Conservation (phyloP, 495 filamentous ascomycete genomes). For the Neurospora discreta region DNA sequence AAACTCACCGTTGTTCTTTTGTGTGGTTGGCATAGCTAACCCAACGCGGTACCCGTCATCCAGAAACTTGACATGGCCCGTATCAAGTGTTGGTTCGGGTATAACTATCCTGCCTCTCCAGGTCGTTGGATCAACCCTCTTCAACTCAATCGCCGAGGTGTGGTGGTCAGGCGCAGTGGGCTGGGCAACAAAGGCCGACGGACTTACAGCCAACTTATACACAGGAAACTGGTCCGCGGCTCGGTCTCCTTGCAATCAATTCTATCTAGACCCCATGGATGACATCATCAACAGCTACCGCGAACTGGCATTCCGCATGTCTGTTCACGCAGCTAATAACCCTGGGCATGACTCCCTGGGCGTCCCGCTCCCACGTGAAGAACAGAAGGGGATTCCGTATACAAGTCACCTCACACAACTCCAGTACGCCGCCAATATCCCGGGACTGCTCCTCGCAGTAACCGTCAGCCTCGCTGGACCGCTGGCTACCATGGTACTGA, state of each 20-base stretch:
- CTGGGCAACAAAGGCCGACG: neutral
- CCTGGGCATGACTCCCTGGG: neutral
- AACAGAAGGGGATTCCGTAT: neutral
- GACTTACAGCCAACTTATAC: neutral
- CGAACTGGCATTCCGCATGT: neutral
- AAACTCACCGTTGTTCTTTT: neutral
- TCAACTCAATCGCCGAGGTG: neutral
- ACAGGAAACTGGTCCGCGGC: neutral
- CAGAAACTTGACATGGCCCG: neutral
- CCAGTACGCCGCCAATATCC: neutral
- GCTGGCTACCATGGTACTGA: neutral
- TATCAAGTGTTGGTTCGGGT: neutral
- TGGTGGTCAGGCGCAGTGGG: neutral
- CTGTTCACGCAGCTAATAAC: neutral
- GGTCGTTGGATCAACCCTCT: neutral
- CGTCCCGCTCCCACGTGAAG: neutral
- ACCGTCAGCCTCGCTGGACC: neutral
- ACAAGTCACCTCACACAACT: neutral
- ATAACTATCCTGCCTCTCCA: neutral
- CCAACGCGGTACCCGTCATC: neutral
- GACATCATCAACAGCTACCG: neutral
- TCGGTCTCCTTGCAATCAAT: neutral
- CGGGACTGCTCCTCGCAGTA: neutral
- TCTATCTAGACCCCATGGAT: neutral
- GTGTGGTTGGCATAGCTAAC: neutral